Base-by-base conservation (phyloP, 129 eudicot genomes). In the Centella asiatica region DNA sequence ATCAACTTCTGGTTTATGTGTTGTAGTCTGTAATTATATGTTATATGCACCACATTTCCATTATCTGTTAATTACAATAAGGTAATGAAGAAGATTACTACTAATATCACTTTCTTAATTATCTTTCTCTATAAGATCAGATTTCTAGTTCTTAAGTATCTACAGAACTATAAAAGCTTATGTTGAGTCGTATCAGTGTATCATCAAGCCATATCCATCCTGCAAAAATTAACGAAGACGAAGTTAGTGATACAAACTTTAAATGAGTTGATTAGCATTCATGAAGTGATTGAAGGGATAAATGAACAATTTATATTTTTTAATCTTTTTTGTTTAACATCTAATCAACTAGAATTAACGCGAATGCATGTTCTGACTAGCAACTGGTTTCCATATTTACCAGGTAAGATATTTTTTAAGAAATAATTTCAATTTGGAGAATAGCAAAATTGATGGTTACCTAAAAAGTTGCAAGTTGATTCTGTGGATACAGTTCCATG, bases 121-220 rank as follows among this genome's bases (percentile, higher is more conserved):
- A 58, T 53, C n/a, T 29, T 13, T 31, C 29, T 28, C 24, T 56
- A 31, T 56, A 15, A 44, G 20, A 60, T 58, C 22, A 58, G 61
- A 54, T 22, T 49, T 46, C 27, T 58, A 9, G 7, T 29, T 20
- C 40, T 31, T 36, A 25, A 20, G 18, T 31, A 29, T n/a, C 6
- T 47, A 40, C 25, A 25, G 25, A 4, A 4, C 47, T 34, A 42
- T 34, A 39, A 67, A 54, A 70, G 50, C 6, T 22, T 29, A 50
- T n/a, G 50, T 23, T 51, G 68, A 46, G n/a, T n/a, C n/a, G n/a
- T n/a, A n/a, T 47, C 66, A 69, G 40, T n/a, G 29, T 34, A 50
- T 40, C 51, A 34, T 53, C 66, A 69, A 23, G 56, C 55, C 46
- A 46, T 51, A 24, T 53, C 47, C 40, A 13, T 47, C 74, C 74